Evolutionary conservation across 192 early-diverging fungal species (phyloP).

Genomic region (Entomortierella beljakovae): DNA sequence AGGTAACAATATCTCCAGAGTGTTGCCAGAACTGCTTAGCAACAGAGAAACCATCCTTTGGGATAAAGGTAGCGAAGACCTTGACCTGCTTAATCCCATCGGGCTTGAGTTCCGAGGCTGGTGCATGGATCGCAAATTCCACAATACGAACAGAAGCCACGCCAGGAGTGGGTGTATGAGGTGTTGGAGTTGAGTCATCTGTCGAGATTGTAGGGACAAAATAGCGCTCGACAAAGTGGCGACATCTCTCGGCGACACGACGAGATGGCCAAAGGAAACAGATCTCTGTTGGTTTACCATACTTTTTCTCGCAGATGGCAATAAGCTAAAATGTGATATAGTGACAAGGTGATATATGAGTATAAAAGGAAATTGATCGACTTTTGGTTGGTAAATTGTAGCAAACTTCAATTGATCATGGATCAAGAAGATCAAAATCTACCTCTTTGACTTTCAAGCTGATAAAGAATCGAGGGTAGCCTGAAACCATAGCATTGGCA

Average conservation of each 20-base stretch:
- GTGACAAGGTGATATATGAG: no score
- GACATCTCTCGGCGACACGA: conserved; percentile 73
- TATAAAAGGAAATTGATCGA: background rate
- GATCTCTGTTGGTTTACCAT: conserved; percentile 71
- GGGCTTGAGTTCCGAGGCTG: conserved; percentile 57
- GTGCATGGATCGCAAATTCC: conserved; percentile 70
- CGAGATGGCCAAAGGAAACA: conserved; percentile 83
- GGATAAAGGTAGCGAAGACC: conserved; percentile 82
- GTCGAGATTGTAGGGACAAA: conserved; percentile 50
- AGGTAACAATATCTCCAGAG: conserved; percentile 88
- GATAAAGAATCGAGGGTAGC: conserved; percentile 97
- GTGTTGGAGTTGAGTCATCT: conserved; percentile 36
- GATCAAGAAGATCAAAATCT: conserved; percentile 9
- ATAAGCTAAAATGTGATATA: conserved; percentile 35
- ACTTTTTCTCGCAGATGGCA: conserved; percentile 66
- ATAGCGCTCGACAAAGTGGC: conserved; percentile 69
- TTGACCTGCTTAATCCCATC: conserved; percentile 47
- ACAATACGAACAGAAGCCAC: conserved; percentile 65
- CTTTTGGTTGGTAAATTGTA: background rate
- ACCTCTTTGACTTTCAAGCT: conserved; percentile 78
- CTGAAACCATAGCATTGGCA: conserved; percentile 75
- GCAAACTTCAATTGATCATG: no score
- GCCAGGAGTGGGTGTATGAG: conserved; percentile 27
- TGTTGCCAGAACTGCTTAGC: conserved; percentile 99
- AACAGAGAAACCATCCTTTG: conserved; percentile 68